Conservation (phyloP, 768 basidiomycete genomes). For the Erythrobasidium yunnanense region DNA sequence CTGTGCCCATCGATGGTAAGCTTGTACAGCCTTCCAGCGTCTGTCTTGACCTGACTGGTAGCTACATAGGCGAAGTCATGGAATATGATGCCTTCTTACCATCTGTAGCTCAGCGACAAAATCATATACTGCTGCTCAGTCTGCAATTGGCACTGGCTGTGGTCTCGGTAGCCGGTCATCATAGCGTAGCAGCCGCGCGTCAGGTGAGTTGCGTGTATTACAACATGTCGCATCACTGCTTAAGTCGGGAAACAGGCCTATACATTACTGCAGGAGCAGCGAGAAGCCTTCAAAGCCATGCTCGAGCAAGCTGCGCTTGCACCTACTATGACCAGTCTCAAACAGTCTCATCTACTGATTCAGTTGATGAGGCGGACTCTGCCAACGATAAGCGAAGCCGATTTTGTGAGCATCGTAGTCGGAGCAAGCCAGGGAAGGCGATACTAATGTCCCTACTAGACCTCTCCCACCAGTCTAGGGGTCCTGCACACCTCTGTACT, state of each 20-base stretch:
- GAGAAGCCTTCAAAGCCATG: constrained; percentile 69
- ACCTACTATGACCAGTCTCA: constrained; percentile 56
- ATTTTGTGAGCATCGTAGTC: constrained; percentile 70
- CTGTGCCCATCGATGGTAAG: constrained; percentile 61
- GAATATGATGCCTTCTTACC: constrained; percentile 80
- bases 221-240: too few relatives aligned
- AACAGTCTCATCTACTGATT: constrained; percentile 70
- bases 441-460: constrained; percentile 23
- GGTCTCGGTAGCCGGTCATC: constrained; percentile 28
- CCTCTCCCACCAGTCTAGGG: constrained; percentile 57
- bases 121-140: constrained; percentile 77
- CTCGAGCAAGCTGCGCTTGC: constrained; percentile 62
- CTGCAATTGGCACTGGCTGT: constrained; percentile 70
- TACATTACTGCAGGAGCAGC: constrained; percentile 70
- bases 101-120: constrained; percentile 74
- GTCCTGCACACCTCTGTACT: constrained; percentile 73
- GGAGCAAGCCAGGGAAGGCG: too few relatives aligned
- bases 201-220: constrained; percentile 51
- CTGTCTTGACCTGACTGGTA: background rate
- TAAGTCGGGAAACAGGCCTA: too few relatives aligned
- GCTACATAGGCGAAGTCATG: constrained; percentile 39
- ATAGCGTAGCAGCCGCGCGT: constrained; percentile 49
- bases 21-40: too few relatives aligned
- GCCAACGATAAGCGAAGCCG: constrained; percentile 61
- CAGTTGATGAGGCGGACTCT: constrained; percentile 59